Evolutionary conservation across 495 filamentous ascomycete genomes (phyloP), one percentile per base, ranked within the genome.

Genomic region (Hypoxylon lenormandii): DNA sequence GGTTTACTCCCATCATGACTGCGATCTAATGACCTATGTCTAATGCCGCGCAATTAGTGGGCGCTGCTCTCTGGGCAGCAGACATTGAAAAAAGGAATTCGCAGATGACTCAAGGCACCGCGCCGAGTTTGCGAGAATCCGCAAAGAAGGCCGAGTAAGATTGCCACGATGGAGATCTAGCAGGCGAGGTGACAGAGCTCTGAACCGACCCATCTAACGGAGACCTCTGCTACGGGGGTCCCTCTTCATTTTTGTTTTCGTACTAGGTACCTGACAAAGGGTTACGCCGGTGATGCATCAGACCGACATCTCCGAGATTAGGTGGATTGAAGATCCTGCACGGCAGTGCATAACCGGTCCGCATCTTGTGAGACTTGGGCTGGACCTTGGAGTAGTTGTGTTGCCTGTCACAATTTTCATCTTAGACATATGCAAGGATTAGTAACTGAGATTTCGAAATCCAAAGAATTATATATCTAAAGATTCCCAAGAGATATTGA

Each of bases 1-100:
- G 66, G 81, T 60, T 60, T n/a, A 22, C 4, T 50, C 36, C 19
- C 42, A 16, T 23, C 23, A 12, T 23, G 21, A 26, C 12, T 18
- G 36, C 1, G 12, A 15, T 15, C 38, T 16, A 23, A 60, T 37
- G 46, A 11, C 37, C 28, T 26, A 37, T 22, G 19, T 61, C 70
- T 80, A 33, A 81, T 70, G 54, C 33, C 19, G 51, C 15, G 13
- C 6, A 26, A 57, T 28, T 19, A 82, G 82, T 94, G 50, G 95
- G 94, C 0, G 95, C 95, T 21, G 95, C 93, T 16, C 81, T 98
- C 23, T 98, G 93, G 93, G 94, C 95, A 18, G 90, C 92, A 5
- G 94, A 97, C 80, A 85, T 97, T 55, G 95, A 98, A 79, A 83
- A 85, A 61, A 84, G 80, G 64, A 81, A 80, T 45, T 80, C 72